A percentile compares a stretch with the other conserved stretches of the same genome.
phyloP scores from a whole-genome alignment of 2,329 filamentous ascomycete species.

The Monilinia fructigena region DNA sequence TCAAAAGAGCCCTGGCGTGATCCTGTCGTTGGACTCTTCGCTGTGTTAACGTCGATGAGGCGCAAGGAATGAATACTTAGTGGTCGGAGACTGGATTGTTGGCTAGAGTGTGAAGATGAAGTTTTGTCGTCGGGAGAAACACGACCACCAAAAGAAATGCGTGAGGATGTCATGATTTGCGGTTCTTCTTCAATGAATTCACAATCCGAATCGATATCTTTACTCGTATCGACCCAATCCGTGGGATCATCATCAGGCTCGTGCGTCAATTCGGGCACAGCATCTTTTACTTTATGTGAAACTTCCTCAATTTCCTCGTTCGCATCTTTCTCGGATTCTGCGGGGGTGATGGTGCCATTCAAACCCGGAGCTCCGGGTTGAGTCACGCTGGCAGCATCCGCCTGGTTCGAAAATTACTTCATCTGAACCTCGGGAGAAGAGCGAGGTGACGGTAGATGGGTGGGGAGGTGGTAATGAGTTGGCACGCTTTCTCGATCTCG shows the following conservation, averaged over 20 bases:
- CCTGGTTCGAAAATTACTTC: constrained; percentile 2
- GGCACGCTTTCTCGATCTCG: constrained; percentile 35
- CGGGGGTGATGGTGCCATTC: constrained; percentile 19
- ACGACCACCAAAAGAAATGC: constrained; percentile 38
- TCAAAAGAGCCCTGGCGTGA: constrained; percentile 33
- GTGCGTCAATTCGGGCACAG: constrained; percentile 27
- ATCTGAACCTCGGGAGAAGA: constrained; percentile 26
- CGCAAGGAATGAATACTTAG: constrained; percentile 39
- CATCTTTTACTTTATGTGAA: constrained; percentile 16
- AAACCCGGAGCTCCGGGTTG: constrained; percentile 15
- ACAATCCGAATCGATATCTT: constrained; percentile 33
- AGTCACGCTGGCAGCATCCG: neutral
- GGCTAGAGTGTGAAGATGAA: constrained; percentile 29
- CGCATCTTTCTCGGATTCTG: constrained; percentile 18
- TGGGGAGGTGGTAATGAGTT: constrained; percentile 36
- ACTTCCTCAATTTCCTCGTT: constrained; percentile 12
- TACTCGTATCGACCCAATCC: constrained; percentile 29
- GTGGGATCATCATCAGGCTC: constrained; percentile 28
- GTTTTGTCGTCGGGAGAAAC: constrained; percentile 34
- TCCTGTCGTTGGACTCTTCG: constrained; percentile 30
- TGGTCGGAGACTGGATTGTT: constrained; percentile 34
- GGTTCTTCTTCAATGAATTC: constrained; percentile 37
- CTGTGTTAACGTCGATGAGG: constrained; percentile 38
- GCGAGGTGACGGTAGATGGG: constrained; percentile 28
- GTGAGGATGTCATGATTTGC: constrained; percentile 41